phyloP scores from a whole-genome alignment of 1,139 yeast genomes.

The Candida sanyaensis region DNA sequence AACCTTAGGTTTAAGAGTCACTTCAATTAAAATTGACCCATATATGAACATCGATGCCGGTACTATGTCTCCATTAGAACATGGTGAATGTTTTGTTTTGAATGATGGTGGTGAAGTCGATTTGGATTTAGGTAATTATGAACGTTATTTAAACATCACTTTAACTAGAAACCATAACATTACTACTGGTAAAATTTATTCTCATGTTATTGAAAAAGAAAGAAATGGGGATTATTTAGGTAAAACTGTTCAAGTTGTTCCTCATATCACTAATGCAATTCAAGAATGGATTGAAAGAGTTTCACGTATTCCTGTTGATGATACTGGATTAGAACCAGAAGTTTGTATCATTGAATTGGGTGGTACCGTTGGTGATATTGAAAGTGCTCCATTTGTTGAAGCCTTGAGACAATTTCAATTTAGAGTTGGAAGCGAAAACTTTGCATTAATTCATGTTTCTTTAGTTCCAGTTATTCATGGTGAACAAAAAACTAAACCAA shows the following conservation, averaged over 20 bases:
- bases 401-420: conserved; percentile 98
- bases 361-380: conserved; percentile 99
- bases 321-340: conserved; percentile 84
- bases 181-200: conserved; percentile 96
- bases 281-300: conserved; percentile 99
- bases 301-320: conserved; percentile 88
- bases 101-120: conserved; percentile 99
- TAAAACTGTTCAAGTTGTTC: conserved; percentile 99
- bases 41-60: conserved; percentile 99
- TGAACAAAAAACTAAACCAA: conserved; percentile 98
- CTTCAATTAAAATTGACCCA: conserved; percentile 97
- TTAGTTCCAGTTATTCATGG: conserved; percentile 97
- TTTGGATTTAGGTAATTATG: conserved; percentile 96
- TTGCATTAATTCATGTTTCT: conserved; percentile 95
- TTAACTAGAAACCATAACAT: conserved; percentile 93
- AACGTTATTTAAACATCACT: conserved; percentile 91
- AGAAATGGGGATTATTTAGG: conserved; percentile 97
- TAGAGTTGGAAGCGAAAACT: conserved; percentile 91
- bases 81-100: conserved; percentile 96
- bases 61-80: conserved; percentile 98
- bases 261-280: conserved; percentile 94
- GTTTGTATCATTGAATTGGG: conserved; percentile 96
- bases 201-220: conserved; percentile 91
- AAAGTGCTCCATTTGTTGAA: conserved; percentile 98
- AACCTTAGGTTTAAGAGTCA: conserved; percentile 90